These are phyloP conservation scores for Galerina marginata DNA, from an alignment of 768 basidiomycete species.

Conservation along the genomic window DNA sequence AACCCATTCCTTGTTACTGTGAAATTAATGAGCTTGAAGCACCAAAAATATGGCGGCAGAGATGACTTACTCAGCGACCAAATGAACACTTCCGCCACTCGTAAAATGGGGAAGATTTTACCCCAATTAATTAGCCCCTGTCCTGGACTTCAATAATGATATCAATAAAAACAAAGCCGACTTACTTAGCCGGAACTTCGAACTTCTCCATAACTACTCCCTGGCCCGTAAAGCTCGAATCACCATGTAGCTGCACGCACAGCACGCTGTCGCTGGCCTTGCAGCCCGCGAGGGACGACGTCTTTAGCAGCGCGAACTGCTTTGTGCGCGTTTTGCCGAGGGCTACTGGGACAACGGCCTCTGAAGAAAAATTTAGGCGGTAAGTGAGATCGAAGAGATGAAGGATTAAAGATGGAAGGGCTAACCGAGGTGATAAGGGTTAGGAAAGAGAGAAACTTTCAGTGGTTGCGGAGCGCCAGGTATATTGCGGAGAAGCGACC, in stretches of 20 bases:
- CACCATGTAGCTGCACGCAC: conserved; percentile 91
- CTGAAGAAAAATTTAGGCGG: conserved; percentile 37
- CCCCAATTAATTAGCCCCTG: too few species aligned
- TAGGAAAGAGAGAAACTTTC: conserved; percentile 82
- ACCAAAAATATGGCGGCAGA: neutral
- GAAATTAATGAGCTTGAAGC: neutral
- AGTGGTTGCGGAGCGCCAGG: conserved; percentile 52
- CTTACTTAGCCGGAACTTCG: conserved; percentile 65
- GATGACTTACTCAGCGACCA: conserved; percentile 82
- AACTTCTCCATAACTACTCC: conserved; percentile 90
- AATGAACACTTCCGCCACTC: conserved; percentile 86
- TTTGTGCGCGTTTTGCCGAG: conserved; percentile 69
- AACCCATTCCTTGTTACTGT: conserved; percentile 61
- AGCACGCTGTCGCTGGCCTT: conserved; percentile 73
- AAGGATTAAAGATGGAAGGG: conserved; percentile 7
- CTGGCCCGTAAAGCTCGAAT: conserved; percentile 90
- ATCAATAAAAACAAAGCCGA: conserved; percentile 6
- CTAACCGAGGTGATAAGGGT: conserved; percentile 77
- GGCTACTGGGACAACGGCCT: conserved; percentile 89
- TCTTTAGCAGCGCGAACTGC: conserved; percentile 65
- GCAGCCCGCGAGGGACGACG: conserved; percentile 53
- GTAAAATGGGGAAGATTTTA: conserved; percentile 86
- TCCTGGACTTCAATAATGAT: too few species aligned
- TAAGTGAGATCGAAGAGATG: neutral
- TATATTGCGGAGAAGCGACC: conserved; percentile 70